These are phyloP conservation scores for Trametes cubensis DNA, from an alignment of 768 basidiomycete genomes.

Conservation along the genomic window DNA sequence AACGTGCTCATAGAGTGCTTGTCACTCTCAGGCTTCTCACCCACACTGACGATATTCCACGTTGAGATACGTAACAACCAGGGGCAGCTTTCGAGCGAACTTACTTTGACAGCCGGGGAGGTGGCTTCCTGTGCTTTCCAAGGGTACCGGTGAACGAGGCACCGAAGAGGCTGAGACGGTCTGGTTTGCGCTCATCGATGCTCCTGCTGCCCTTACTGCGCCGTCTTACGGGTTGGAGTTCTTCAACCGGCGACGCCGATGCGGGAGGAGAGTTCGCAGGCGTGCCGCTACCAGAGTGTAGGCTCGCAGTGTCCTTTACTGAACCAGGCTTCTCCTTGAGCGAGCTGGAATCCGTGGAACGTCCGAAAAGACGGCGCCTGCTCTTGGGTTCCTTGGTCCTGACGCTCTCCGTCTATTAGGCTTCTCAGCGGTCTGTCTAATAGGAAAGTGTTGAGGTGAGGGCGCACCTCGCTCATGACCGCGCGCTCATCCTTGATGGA, in stretches of 20 bases:
- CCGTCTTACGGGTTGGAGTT: constrained; percentile 30
- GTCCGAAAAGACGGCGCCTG: constrained; percentile 64
- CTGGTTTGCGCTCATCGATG: constrained; percentile 51
- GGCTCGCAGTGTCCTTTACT: constrained; percentile 31
- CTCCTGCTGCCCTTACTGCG: constrained; percentile 54
- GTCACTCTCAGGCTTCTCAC: constrained; percentile 45
- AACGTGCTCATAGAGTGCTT: constrained; percentile 38
- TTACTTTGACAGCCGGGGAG: constrained; percentile 70
- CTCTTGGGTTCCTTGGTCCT: constrained; percentile 39
- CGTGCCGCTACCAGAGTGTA: constrained; percentile 30
- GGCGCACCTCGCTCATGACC: constrained; percentile 69
- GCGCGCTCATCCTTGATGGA: constrained; percentile 56
- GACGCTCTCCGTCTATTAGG: constrained; percentile 44
- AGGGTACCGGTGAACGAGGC: constrained; percentile 60
- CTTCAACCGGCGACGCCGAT: constrained; percentile 17
- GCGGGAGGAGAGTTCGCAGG: constrained; percentile 18
- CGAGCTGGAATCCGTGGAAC: constrained; percentile 45
- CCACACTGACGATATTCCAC: constrained; percentile 29
- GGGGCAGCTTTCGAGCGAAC: constrained; percentile 34
- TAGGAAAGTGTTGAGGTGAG: not conserved
- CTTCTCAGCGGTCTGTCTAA: not conserved
- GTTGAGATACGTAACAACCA: constrained; percentile 14
- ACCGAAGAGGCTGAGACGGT: constrained; percentile 85
- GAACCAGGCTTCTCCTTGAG: constrained; percentile 35
- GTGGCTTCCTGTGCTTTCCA: constrained; percentile 78